These are phyloP conservation scores for Ascochyta fabae DNA, from an alignment of 2,329 filamentous ascomycete species.

Conservation along the genomic window DNA sequence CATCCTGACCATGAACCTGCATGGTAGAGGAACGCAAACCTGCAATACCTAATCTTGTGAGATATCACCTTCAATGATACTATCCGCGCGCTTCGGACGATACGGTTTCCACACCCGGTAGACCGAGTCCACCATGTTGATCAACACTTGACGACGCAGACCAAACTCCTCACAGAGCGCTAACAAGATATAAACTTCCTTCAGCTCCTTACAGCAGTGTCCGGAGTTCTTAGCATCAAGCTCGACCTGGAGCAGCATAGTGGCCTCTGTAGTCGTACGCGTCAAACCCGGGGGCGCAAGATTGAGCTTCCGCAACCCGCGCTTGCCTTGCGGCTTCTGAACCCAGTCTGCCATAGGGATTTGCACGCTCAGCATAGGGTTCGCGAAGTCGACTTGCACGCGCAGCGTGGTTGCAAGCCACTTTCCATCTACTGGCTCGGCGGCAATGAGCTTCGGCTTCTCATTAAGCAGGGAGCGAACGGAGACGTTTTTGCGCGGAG, in stretches of 20 bases:
- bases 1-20: not conserved
- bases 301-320: not conserved
- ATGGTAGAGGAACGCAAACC: too few species aligned
- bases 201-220: not conserved
- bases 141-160: not conserved
- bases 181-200: not conserved
- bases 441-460: not conserved
- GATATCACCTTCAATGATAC: not conserved
- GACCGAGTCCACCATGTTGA: constrained; percentile 1
- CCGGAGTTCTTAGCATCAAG: not conserved
- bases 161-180: not conserved
- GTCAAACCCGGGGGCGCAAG: not conserved
- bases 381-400: constrained; percentile 7
- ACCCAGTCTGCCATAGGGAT: constrained; percentile 10
- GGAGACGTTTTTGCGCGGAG: not conserved
- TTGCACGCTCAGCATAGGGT: constrained; percentile 2
- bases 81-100: not conserved
- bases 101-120: constrained; percentile 4
- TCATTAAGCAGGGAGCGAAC: constrained; percentile 7
- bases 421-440: not conserved
- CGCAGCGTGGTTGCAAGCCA: constrained; percentile 10
- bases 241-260: not conserved
- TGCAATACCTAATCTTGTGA: not conserved
- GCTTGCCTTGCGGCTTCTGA: not conserved
- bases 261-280: not conserved